phyloP scores from a whole-genome alignment of 257 asterid species.

The Craterostigma plantagineum region DNA sequence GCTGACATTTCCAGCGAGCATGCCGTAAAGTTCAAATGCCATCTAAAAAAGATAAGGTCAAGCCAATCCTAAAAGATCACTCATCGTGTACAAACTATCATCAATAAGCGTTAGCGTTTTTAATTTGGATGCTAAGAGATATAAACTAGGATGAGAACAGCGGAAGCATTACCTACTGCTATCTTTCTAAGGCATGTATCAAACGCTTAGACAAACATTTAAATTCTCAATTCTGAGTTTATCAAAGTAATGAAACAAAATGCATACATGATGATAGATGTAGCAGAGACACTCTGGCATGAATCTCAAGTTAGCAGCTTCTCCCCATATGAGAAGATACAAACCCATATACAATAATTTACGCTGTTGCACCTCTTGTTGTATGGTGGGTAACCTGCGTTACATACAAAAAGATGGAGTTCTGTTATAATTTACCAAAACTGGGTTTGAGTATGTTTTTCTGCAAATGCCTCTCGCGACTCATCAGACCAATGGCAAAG shows the following conservation, averaged over 20 bases:
- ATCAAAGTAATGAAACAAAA: conserved; percentile 11
- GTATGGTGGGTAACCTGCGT: conserved; percentile 89
- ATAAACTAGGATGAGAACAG: neutral
- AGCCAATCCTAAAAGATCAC: conserved; percentile 3
- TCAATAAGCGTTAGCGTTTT: neutral
- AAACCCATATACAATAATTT: conserved; percentile 83
- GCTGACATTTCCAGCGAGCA: conserved; percentile 99
- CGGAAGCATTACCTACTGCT: neutral
- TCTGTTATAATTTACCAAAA: no score
- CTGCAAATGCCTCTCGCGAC: no score
- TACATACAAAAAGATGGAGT: neutral
- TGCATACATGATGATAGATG: conserved; percentile 85
- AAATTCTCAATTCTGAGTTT: neutral
- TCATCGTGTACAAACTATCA: neutral
- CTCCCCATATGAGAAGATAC: conserved; percentile 96
- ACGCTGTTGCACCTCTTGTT: conserved; percentile 96
- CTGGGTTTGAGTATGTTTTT: no score
- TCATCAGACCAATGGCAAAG: no score
- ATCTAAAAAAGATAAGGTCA: conserved; percentile 28
- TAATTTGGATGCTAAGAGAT: neutral
- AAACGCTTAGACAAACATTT: neutral
- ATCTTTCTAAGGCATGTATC: neutral
- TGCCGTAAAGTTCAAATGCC: conserved; percentile 96
- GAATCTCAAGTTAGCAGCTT: conserved; percentile 95
- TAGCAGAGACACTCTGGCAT: conserved; percentile 98